Conservation (phyloP, 169 alveolate species). For the Plasmodium blacklocki region DNA sequence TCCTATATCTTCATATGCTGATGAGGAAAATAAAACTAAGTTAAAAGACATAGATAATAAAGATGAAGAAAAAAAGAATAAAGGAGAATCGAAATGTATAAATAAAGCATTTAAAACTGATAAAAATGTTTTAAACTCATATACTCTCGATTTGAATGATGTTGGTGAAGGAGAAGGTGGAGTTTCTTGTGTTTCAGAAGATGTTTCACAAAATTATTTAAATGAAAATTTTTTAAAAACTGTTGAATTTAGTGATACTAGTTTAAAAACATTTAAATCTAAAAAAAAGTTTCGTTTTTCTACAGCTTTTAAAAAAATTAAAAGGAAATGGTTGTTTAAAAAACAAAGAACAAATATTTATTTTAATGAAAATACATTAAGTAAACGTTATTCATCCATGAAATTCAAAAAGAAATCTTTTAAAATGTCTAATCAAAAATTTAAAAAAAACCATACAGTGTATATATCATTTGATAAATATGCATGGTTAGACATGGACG, state of each 20-base stretch:
- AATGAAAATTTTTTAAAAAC: slow-evolving; percentile 71
- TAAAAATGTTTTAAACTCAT: slow-evolving; percentile 6
- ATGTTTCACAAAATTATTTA: slow-evolving; percentile 12
- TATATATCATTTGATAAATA: slow-evolving; percentile 75
- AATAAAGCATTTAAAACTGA: neutral
- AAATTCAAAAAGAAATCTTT: slow-evolving; percentile 17
- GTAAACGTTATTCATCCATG: slow-evolving; percentile 16
- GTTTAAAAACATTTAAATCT: slow-evolving; percentile 66
- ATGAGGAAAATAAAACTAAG: slow-evolving; percentile 10
- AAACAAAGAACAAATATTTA: slow-evolving; percentile 21
- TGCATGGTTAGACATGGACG: slow-evolving; percentile 92
- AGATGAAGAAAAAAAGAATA: slow-evolving; percentile 1
- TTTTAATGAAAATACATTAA: slow-evolving; percentile 33
- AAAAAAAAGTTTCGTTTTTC: slow-evolving; percentile 52
- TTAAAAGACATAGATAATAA: neutral
- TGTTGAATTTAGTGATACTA: slow-evolving; percentile 66
- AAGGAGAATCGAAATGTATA: neutral
- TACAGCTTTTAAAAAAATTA: slow-evolving; percentile 33
- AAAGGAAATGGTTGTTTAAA: slow-evolving; percentile 31
- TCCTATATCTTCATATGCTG: slow-evolving; percentile 55
- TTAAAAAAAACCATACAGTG: slow-evolving; percentile 37
- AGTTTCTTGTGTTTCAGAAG: slow-evolving; percentile 40
- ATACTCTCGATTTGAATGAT: slow-evolving; percentile 30
- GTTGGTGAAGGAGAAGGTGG: slow-evolving; percentile 1
- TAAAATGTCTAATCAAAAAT: neutral